Base-by-base conservation (phyloP, 805 yeast species). In the Suhomyces sp. region DNA sequence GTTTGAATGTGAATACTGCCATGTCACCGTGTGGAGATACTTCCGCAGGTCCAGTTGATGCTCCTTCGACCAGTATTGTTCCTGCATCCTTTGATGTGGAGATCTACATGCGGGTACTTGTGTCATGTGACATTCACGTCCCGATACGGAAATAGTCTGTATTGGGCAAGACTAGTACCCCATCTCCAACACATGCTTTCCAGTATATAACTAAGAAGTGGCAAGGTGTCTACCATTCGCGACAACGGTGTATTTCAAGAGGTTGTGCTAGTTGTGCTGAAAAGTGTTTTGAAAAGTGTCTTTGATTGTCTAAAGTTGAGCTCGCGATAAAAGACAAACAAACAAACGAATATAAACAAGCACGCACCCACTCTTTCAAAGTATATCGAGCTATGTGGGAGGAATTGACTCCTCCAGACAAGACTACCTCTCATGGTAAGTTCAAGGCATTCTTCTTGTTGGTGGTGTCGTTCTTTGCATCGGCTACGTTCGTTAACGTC, bases 401-500 rank as follows among this genome's bases (percentile, higher is more conserved):
- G 36, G 60, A 64, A 24, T 52, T 66, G 24, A 62, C 61, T 6
- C 72, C 73, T 4, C 54, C 54, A 7, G 65, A 59, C 41, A 65
- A 65, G 58, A 17, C 24, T 4, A 56, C 58, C 23, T 52, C 54
- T n/a, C 71, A 70, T 53, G 58, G 64, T 13, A 47, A 54, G 6
- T 49, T 69, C 29, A 49, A 51, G 17, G 58, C 64, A 41, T 59
- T 59, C 45, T 46, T 61, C 23, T 56, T 61, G 29, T 60, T 68
- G n/a, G 24, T 64, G 6, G 27, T 60, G 12, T 68, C 75, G 19
- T 64, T 61, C 36, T 31, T 72, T 26, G 64, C 65, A 8, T 69
- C 77, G 23, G 57, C 63, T 35, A 44, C 63, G 17, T 74, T 73
- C 44, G 64, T 72, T 9, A 31, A 48, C 9, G 52, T 59, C 6